Base-by-base conservation (phyloP, 495 filamentous ascomycete species). In the Tuber indicum region DNA sequence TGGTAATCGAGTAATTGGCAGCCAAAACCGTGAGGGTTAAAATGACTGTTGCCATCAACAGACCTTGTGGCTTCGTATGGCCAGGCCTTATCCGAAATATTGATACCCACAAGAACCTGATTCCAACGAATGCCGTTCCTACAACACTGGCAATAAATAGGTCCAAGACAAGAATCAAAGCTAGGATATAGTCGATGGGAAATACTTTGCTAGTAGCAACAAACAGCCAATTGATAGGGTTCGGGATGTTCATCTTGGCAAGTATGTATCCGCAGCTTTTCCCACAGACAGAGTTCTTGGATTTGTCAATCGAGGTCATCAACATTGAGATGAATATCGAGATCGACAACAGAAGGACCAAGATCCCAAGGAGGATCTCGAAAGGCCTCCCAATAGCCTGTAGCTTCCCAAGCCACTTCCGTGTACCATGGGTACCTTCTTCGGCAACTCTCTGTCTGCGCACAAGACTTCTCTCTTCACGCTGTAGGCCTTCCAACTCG, bases 291-390 rank as follows among this genome's bases (percentile, higher is more conserved):
- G 94, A 97, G 85, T 98, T 98, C 81, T 91, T 93, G 26, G 93
- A 92, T 85, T 99, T 98, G 87, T 99, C 96, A 83, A 98, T 94
- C 77, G 90, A 91, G 0, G 95, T 99, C 82, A 98, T 90, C 74
- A 98, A 88, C 96, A 98, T 99, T 44, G 92, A 95, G 14, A 91
- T 87, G 90, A 93, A 97, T 77, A 94, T 88, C 36, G 94, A 75
- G 44, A 97, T 84, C 14, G 92, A 86, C 42, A 97, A 76, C 26
- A 90, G 75, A 3, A 97, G 86, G 26, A 98, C 86, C 10, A 97
- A 74, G 74, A 97, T 88, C 26, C 96, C 96, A 21, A 92, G 91
- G 41, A 98, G 80, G 41, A 98, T 90, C 84, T 95, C 96, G 78
- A 99, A 85, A 0, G 96, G 96, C 23, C 94, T 88, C 83, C 90